Base-by-base conservation (phyloP, 257 asterid species). In the Nicotiana tabacum region DNA sequence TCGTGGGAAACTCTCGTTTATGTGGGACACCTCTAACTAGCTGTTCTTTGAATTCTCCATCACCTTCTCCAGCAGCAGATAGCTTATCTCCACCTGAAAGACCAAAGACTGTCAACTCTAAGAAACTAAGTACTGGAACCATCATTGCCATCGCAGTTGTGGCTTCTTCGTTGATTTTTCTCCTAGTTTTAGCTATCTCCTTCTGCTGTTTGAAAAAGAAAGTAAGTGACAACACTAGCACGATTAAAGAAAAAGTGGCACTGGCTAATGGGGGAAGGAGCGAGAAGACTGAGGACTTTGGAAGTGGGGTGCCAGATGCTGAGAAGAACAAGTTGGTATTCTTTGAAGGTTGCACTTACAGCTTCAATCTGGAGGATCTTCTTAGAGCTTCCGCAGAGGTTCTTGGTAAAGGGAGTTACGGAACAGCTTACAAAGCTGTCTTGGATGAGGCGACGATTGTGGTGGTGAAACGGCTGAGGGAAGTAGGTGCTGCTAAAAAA, bases 351-450 rank as follows among this genome's bases (percentile, higher is more conserved):
- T 87, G 93, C 83, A 86, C 94, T 8, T 85, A 89, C 27, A 89
- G 83, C 91, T 94, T 94, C 37, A 92, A 96, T 87, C 90, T 96
- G 1, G 99, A 96, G 87, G 99, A 96, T 81, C 83, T 96, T 89
- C 83, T 96, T 4, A 93, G 99, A 78, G 98, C 99, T 9, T 96
- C 99, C 3, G 99, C 99, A 4, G 98, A 96, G 80, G 97, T 96
- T 83, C 98, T 96, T 24, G 99, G 99, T 3, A 96, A 94, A 77
- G 98, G 99, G 21, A 93, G 90, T 43, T 90, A 87, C 39, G 99
- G 99, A 24, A 94, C 99, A 4, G 91, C 99, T 1, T 96, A 96
- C 74, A 96, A 94, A 83, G 99, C 98, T 3, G 87, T 87, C 9
- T 83, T 94, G 82, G 99, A 96, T 66, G 99, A 94, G 81, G 83